Evolutionary conservation across 2,329 filamentous ascomycete species (phyloP).

Genomic region (Colletotrichum sidae): DNA sequence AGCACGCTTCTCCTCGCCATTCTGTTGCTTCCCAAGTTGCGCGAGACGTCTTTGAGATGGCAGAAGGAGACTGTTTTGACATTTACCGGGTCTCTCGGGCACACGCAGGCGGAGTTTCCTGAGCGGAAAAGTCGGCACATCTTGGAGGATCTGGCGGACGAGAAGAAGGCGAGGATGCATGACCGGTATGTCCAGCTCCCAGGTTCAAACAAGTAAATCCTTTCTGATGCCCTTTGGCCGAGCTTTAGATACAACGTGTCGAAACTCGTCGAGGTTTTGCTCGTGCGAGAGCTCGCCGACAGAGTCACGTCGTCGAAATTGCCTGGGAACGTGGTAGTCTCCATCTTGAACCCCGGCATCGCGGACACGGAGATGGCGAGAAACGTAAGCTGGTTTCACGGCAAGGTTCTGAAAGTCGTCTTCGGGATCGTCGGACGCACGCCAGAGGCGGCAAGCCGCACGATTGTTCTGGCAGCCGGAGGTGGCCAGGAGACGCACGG

Average conservation of each 20-base stretch:
- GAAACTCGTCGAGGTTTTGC: constrained; percentile 19
- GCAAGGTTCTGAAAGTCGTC: neutral
- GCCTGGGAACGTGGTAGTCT: neutral
- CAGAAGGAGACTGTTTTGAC: constrained; percentile 36
- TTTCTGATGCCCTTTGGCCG: neutral
- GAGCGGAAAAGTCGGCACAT: constrained; percentile 45
- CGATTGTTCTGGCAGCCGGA: constrained; percentile 50
- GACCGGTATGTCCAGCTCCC: constrained; percentile 9
- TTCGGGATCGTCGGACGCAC: constrained; percentile 46
- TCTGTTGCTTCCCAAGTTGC: constrained; percentile 54
- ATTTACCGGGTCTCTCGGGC: constrained; percentile 1
- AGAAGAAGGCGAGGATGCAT: neutral
- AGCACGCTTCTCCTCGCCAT: constrained; percentile 57
- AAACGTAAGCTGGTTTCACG: constrained; percentile 5
- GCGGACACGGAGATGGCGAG: neutral
- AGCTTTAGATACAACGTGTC: constrained; percentile 11
- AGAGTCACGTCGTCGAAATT: neutral
- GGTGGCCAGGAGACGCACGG: constrained; percentile 52
- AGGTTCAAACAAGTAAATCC: too few species aligned
- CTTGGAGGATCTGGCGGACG: constrained; percentile 45
- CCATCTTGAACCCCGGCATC: constrained; percentile 2
- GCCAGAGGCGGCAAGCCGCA: constrained; percentile 52
- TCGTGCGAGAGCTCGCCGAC: constrained; percentile 15
- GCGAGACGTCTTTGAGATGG: constrained; percentile 46
- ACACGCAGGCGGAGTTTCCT: constrained; percentile 43